Evolutionary conservation across 2,329 filamentous ascomycete genomes (phyloP).

Genomic region (Blumeria hordei): DNA sequence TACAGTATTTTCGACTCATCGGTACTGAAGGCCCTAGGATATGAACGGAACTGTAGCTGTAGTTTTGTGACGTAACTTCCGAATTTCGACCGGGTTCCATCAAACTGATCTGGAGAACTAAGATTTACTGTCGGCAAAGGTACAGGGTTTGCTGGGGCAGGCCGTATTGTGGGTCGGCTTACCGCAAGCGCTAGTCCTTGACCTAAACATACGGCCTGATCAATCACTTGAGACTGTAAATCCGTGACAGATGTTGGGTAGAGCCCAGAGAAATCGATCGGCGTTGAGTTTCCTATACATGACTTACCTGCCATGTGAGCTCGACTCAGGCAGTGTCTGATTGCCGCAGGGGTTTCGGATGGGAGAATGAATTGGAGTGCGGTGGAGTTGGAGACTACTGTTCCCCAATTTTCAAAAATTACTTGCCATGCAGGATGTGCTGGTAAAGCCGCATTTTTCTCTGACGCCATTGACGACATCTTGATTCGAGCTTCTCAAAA

Average conservation of each 20-base stretch:
- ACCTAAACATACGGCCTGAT: background rate
- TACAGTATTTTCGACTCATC: background rate
- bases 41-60: background rate
- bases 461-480: too few species aligned
- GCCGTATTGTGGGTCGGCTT: too few species aligned
- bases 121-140: background rate
- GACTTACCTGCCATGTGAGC: background rate
- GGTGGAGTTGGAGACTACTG: background rate
- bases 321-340: background rate
- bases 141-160: background rate
- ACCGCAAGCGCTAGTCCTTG: background rate
- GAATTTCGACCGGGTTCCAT: background rate
- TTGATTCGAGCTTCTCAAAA: too few species aligned
- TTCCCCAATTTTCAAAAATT: background rate
- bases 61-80: background rate
- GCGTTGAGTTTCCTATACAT: background rate
- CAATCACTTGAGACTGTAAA: background rate
- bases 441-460: too few species aligned
- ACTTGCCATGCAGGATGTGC: background rate
- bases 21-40: background rate
- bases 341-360: background rate
- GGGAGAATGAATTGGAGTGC: background rate
- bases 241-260: background rate
- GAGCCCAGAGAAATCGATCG: background rate
- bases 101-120: background rate